These are phyloP conservation scores for Xylaria sp. DNA, from an alignment of 2,329 filamentous ascomycete genomes.

Conservation along the genomic window DNA sequence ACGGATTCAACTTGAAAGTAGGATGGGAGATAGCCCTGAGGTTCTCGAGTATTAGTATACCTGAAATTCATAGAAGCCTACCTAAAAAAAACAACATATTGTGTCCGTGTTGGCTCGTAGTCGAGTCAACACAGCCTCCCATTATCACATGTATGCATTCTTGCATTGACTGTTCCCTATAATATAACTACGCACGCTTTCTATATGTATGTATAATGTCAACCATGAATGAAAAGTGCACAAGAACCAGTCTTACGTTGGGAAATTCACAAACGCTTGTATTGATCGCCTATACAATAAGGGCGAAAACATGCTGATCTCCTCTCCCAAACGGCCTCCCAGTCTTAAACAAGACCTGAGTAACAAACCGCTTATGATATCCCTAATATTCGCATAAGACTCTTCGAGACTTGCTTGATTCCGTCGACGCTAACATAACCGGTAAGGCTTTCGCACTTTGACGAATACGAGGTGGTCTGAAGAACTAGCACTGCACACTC, in stretches of 20 bases:
- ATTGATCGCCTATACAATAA: not conserved
- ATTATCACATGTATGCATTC: not conserved
- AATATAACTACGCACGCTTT: too few relatives aligned
- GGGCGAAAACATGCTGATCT: not conserved
- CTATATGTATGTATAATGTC: too few relatives aligned
- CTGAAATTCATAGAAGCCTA: not conserved
- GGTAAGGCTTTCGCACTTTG: not conserved
- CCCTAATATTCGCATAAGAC: not conserved
- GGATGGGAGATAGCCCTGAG: not conserved
- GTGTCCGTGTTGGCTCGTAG: not conserved
- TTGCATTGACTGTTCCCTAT: not conserved
- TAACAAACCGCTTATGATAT: not conserved
- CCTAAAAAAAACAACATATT: not conserved
- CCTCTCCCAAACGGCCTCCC: not conserved
- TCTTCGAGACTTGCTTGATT: not conserved
- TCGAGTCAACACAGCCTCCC: not conserved
- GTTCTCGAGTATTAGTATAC: conserved; percentile 5
- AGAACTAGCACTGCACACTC: not conserved
- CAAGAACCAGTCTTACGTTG: too few relatives aligned
- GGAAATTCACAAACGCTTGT: not conserved
- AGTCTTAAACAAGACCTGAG: not conserved
- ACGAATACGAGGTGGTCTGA: not conserved
- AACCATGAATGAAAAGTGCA: not conserved
- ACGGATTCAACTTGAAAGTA: not conserved
- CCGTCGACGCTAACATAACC: not conserved